Evolutionary conservation across 306 rosid genomes (phyloP), one percentile per base, ranked within the genome.

Genomic region (Prinsepia uniflora): DNA sequence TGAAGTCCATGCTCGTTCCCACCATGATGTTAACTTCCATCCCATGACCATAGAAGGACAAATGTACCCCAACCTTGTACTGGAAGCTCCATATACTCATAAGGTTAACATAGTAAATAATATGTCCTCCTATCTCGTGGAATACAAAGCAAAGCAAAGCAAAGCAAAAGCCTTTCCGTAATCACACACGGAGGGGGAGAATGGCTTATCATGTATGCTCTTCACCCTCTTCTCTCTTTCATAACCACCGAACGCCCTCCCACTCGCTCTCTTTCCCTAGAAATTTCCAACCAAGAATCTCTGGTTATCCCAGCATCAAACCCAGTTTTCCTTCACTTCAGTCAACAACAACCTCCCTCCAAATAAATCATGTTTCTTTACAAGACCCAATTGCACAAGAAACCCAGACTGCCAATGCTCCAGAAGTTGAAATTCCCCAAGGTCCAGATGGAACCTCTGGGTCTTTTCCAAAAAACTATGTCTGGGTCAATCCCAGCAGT

Each of bases 401-500:
- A 53, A 39, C 84, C 61, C 80, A 82, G 56, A 50, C 52, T 6
- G 6, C 54, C 46, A 55, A 56, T 42, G 59, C 76, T 65, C 6
- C 65, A 12, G 55, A 76, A 22, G 70, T 64, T 72, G 75, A 53
- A 19, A 61, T 39, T 54, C n/a, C 58, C 6, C 47, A 79, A 8
- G 15, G 39, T 79, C 82, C 83, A 55, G 81, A 76, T 80, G 78
- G 67, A 64, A 85, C 85, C 10, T 68, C 84, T 6, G 49, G 58
- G 7, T 45, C 89, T 63, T 78, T 78, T 7, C 75, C 86, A 15
- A 88, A 81, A 78, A 74, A 68, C 74, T 81, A 82, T 56, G 50
- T 86, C 49, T 91, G 97, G 97, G 96, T 95, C 77, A 94, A 94
- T 80, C 99, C 99, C 78, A 88, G 60, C 48, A 91, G 90, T 81